Percentiles rank a stretch among this genome's conserved stretches.
phyloP scores from a whole-genome alignment of 75 land plant species.

The Larix kaempferi region DNA sequence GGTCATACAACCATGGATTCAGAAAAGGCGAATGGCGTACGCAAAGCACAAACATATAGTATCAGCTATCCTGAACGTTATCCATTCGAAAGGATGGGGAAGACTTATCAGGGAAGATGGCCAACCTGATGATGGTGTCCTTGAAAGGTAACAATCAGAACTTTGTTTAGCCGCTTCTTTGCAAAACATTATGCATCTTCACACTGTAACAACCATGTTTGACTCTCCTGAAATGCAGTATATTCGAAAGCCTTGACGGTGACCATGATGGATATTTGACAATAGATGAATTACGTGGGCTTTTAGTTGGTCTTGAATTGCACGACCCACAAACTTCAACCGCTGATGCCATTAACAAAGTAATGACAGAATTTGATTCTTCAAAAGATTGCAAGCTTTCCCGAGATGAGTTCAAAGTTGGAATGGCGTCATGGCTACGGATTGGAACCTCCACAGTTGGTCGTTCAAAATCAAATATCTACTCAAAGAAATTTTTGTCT shows the following conservation, averaged over 20 bases:
- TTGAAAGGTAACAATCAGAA: constrained; percentile 20
- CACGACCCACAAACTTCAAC: constrained; percentile 14
- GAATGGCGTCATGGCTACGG: constrained; percentile 38
- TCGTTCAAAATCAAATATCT: constrained; percentile 12
- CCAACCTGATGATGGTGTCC: constrained; percentile 21
- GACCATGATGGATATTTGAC: constrained; percentile 28
- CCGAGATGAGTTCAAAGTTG: constrained; percentile 36
- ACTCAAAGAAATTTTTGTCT: constrained; percentile 10
- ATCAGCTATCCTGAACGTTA: constrained; percentile 34
- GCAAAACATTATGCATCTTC: background rate
- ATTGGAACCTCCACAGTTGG: constrained; percentile 11
- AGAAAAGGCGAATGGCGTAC: constrained; percentile 38
- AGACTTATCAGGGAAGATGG: constrained; percentile 34
- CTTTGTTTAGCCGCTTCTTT: background rate
- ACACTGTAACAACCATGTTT: background rate
- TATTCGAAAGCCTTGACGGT: constrained; percentile 46
- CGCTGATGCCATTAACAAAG: constrained; percentile 16
- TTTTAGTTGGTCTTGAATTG: constrained; percentile 43
- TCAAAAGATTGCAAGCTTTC: constrained; percentile 20
- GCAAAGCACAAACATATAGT: constrained; percentile 49
- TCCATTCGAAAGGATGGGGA: constrained; percentile 24
- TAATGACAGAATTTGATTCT: constrained; percentile 33
- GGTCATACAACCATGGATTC: constrained; percentile 76
- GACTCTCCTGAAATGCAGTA: constrained; percentile 21
- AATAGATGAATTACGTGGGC: constrained; percentile 25